Conservation (phyloP, 768 basidiomycete species). For the Nidula microcarpa region DNA sequence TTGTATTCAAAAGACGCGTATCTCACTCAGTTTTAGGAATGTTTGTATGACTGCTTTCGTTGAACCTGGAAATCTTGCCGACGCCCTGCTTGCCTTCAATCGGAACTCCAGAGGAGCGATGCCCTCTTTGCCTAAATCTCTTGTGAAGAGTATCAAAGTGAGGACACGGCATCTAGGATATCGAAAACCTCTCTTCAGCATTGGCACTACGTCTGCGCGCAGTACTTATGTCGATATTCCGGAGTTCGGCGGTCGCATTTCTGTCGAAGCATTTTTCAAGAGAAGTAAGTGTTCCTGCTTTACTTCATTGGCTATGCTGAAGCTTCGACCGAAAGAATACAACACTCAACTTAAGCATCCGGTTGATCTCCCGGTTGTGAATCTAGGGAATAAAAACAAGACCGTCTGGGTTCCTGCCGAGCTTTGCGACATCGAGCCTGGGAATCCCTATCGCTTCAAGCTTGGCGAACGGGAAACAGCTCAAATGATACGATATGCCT, state of each 20-base stretch:
- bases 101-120: constrained; percentile 36
- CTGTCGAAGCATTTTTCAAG: constrained; percentile 61
- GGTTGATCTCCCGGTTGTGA: constrained; percentile 47
- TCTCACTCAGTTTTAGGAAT: constrained; percentile 26
- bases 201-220: constrained; percentile 15
- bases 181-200: constrained; percentile 35
- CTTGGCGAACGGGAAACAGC: constrained; percentile 61
- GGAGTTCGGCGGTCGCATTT: constrained; percentile 41
- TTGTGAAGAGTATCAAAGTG: constrained; percentile 55
- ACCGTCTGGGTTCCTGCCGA: constrained; percentile 58
- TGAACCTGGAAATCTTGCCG: constrained; percentile 57
- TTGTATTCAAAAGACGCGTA: neutral
- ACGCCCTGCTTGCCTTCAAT: constrained; percentile 50
- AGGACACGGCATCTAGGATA: constrained; percentile 54
- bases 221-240: constrained; percentile 20
- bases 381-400: constrained; percentile 34
- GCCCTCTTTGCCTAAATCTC: constrained; percentile 41
- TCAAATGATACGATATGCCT: constrained; percentile 69
- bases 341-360: constrained; percentile 43
- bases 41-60: constrained; percentile 57
- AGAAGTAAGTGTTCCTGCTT: constrained; percentile 24
- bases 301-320: neutral
- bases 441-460: constrained; percentile 56
- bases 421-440: constrained; percentile 60
- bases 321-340: constrained; percentile 42